Base-by-base conservation (phyloP, 2,329 filamentous ascomycete genomes). In the Escovopsis weberi region DNA sequence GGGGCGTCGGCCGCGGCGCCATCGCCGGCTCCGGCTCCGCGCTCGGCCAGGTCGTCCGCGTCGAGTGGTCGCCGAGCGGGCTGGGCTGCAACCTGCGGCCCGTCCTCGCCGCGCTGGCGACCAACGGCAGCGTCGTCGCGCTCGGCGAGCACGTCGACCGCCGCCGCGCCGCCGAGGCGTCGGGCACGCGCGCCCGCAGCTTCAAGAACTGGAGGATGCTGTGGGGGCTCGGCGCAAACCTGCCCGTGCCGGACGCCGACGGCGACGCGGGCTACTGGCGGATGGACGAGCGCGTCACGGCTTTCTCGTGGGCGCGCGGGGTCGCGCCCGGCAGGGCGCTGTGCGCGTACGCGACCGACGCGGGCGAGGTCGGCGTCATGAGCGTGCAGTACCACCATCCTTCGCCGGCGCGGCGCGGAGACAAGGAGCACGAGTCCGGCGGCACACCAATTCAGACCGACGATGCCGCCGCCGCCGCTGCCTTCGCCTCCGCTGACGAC, bases 31-130 rank as follows among this genome's bases (percentile, higher is more conserved):
- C 64, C 2, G 72, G 71, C 4, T 59, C 57, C 6, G 67, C 69
- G 4, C 61, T 78, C 50, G 75, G 72, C 47, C 73, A 78, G 49
- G 65, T 72, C 12, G 64, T 75, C 12, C 57, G 62, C 8, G 48
- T 77, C 18, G 68, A 65, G 39, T 78, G 74, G 74, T 77, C 73
- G n/a, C 73, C 74, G 0, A 58, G 58, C n/a, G 71, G 70, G 2
- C 55, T 78, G n/a, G 74, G 74, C 1, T 64, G 65, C 35, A 74
- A 75, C 50, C 54, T 64, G 7, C 63, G 74, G 1, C 66, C 73
- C 1, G 64, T 75, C 5, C 58, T 78, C 32, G 65, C 60, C 12
- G 67, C 69, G 4, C 54, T 77, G 47, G 67, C 68, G 1, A 69
- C 69, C 8, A 65, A 63, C 1, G 74, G 74, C 1, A 60, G 61